Conservation (phyloP, 257 asterid genomes). For the Buddleja alternifolia region DNA sequence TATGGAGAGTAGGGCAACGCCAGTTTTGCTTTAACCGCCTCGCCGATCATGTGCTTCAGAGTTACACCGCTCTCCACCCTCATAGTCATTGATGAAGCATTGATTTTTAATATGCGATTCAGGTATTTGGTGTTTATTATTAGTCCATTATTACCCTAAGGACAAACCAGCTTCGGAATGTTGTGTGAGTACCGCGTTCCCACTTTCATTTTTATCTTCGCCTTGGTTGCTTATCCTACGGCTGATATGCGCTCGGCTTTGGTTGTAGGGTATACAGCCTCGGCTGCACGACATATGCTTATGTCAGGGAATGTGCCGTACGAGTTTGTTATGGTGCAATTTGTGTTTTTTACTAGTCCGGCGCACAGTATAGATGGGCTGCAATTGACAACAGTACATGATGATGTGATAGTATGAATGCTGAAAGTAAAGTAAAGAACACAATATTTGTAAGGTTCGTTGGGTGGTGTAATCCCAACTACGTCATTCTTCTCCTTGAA, state of each 20-base stretch:
- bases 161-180: conserved; percentile 67
- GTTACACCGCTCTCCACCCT: conserved; percentile 70
- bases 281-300: conserved; percentile 50
- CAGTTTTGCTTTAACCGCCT: conserved; percentile 44
- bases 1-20: conserved; percentile 67
- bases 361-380: conserved; percentile 59
- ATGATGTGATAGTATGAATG: too few relatives aligned
- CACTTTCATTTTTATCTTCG: conserved; percentile 46
- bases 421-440: too few relatives aligned
- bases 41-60: conserved; percentile 45
- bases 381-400: conserved; percentile 10
- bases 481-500: too few relatives aligned
- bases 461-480: too few relatives aligned
- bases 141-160: conserved; percentile 46
- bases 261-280: conserved; percentile 48
- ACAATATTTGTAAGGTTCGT: too few relatives aligned
- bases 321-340: too few relatives aligned
- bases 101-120: conserved; percentile 30
- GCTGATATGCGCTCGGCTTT: conserved; percentile 53
- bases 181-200: conserved; percentile 65
- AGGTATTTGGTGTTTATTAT: conserved; percentile 60
- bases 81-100: conserved; percentile 39
- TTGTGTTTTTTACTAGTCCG: neutral
- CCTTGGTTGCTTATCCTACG: conserved; percentile 46
- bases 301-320: conserved; percentile 65